Conservation (phyloP, 192 early-diverging fungal genomes). For the Linnemannia elongata region DNA sequence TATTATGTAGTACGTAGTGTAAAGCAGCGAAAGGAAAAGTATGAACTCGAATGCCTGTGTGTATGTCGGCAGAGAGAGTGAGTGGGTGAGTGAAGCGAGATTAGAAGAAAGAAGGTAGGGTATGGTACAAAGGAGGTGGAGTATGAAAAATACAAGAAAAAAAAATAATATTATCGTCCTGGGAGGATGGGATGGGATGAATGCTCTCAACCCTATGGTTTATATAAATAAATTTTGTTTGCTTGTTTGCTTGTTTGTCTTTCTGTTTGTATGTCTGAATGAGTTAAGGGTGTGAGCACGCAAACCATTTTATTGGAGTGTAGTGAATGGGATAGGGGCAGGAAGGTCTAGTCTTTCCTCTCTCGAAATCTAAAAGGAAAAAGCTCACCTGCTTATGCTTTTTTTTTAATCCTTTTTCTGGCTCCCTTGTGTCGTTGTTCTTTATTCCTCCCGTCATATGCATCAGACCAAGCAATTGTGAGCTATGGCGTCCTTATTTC, state of each 20-base stretch:
- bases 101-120: no score
- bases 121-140: neutral
- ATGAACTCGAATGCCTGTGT: no score
- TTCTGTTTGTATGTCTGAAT: neutral
- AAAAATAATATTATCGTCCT: neutral
- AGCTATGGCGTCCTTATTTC: neutral
- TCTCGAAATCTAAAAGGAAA: neutral
- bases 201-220: constrained; percentile 1
- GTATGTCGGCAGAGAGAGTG: no score
- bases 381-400: neutral
- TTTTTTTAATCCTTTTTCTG: neutral
- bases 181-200: constrained; percentile 5
- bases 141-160: neutral
- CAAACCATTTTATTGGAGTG: neutral
- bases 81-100: no score
- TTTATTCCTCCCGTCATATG: neutral
- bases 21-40: no score
- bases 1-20: no score
- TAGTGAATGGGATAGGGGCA: neutral
- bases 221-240: neutral
- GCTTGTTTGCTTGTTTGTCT: neutral
- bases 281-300: no score
- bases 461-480: constrained; percentile 5
- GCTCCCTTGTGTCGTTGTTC: neutral
- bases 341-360: neutral